Evolutionary conservation across 106 monocot genomes (phyloP).

Genomic region (Hemerocallis citrina): DNA sequence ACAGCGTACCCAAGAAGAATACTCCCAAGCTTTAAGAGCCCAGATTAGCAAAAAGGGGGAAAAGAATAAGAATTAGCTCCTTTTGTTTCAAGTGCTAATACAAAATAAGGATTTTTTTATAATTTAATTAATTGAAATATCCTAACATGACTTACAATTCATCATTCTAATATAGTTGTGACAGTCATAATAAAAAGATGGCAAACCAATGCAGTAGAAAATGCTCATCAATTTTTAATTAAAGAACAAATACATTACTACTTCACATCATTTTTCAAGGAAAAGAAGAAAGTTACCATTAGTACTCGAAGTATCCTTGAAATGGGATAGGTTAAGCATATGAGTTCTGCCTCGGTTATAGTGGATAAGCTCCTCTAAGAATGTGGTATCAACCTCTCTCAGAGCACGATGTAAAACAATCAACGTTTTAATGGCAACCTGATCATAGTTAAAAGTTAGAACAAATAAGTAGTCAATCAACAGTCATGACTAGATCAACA

Average conservation of each 20-base stretch:
- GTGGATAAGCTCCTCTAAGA: constrained; percentile 64
- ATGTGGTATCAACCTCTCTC: constrained; percentile 67
- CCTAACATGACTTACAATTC: background rate
- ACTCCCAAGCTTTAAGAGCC: constrained; percentile 59
- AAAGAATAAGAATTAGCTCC: constrained; percentile 1
- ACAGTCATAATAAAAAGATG: background rate
- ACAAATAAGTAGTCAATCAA: background rate
- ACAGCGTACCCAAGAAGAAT: constrained; percentile 68
- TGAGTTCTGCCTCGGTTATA: constrained; percentile 34
- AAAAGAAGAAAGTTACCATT: constrained; percentile 45
- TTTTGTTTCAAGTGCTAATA: too few relatives aligned
- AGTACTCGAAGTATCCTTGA: constrained; percentile 76
- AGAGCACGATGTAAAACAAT: constrained; percentile 74
- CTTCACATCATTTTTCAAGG: background rate
- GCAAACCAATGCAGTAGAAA: background rate
- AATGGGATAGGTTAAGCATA: constrained; percentile 73
- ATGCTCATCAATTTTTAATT: too few relatives aligned
- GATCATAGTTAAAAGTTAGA: background rate
- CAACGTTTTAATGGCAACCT: constrained; percentile 79
- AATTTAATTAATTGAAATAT: background rate
- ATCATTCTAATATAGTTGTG: background rate
- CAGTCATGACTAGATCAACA: background rate
- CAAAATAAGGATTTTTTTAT: background rate
- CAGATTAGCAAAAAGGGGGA: background rate
- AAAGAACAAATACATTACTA: too few relatives aligned